These are phyloP conservation scores for Aspergillus homomorphus DNA, from an alignment of 495 filamentous ascomycete species.

Conservation along the genomic window DNA sequence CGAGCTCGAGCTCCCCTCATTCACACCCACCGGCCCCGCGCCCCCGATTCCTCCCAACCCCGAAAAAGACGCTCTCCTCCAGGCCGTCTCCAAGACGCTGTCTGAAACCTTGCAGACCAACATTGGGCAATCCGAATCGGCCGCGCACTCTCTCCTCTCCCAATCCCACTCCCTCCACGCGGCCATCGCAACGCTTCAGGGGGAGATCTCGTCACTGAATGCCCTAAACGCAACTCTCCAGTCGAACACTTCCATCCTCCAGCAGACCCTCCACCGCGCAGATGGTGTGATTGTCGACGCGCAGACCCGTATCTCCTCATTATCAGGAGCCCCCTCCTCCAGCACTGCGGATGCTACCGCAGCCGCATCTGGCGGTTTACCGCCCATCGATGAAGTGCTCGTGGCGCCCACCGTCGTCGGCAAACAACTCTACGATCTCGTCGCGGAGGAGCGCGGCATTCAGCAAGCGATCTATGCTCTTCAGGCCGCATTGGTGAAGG, in stretches of 20 bases:
- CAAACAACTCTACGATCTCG: slow-evolving; percentile 83
- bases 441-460: slow-evolving; percentile 79
- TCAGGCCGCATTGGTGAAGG: slow-evolving; percentile 75
- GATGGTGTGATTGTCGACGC: slow-evolving; percentile 73
- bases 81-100: slow-evolving; percentile 69
- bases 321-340: slow-evolving; percentile 28
- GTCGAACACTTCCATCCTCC: slow-evolving; percentile 74
- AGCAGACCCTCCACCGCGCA: slow-evolving; percentile 70
- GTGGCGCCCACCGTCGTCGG: slow-evolving; percentile 93
- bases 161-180: slow-evolving; percentile 74
- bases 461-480: slow-evolving; percentile 84
- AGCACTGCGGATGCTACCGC: slow-evolving; percentile 31
- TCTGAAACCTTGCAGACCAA: slow-evolving; percentile 61
- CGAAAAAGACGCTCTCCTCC: slow-evolving; percentile 86
- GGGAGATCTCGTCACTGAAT: slow-evolving; percentile 67
- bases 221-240: slow-evolving; percentile 64
- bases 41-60: slow-evolving; percentile 95
- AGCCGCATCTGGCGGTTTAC: slow-evolving; percentile 43
- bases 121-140: slow-evolving; percentile 62
- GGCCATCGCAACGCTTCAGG: slow-evolving; percentile 62
- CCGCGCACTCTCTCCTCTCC: slow-evolving; percentile 68
- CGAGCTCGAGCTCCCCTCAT: slow-evolving; percentile 59
- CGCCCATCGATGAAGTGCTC: slow-evolving; percentile 80
- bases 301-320: slow-evolving; percentile 33
- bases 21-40: slow-evolving; percentile 54